Base-by-base conservation (phyloP, 768 basidiomycete genomes). In the Gloeopeniophorella convolvens region DNA sequence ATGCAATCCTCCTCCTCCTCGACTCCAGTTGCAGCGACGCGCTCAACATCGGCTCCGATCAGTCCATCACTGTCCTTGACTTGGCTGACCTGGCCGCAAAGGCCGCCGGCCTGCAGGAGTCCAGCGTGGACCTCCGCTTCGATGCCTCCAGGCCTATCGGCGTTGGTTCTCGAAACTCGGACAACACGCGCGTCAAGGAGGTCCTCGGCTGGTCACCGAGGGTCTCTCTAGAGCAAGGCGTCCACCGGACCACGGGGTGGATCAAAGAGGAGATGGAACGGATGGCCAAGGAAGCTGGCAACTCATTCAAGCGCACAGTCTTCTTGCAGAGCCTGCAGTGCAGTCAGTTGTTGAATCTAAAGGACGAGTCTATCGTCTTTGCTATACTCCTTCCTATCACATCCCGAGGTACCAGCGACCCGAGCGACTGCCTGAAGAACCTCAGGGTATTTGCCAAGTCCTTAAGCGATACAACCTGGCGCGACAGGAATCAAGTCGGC, bases 381-480 rank as follows among this genome's bases (percentile, higher is more conserved):
- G 80, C 74, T 1, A 67, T 81, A 34, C 66, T 82, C 3, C 71
- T 82, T 7, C 80, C 80, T 2, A 70, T 82, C 56, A 81, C 80
- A 0, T 81, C 79, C 7, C 68, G 74, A 1, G 73, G 75, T 4
- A 60, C 62, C 0, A 26, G 51, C 2, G 51, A 62, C 4, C 70
- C 70, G 0, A 49, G 55, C 0, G 59, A 67, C 31, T 80, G 78
- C 48, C 63, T 80, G 6, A 53, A 60, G 3, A 66, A 72, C 30
- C 71, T 82, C 5, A 21, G 45, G 3, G 34, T 10, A 0, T 82
- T 82, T 56, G 70, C 73, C 0, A 46, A 57, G 16, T 77, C 77
- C 3, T 62, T 81, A 13, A 32, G 59, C 4, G 58, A 59, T 11
- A 79, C 80, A 2, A 80, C 79, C 0, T 69, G 66, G 63, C 59